phyloP scores from a whole-genome alignment of 2,329 filamentous ascomycete genomes.

The Tolypocladium ophioglossoides region DNA sequence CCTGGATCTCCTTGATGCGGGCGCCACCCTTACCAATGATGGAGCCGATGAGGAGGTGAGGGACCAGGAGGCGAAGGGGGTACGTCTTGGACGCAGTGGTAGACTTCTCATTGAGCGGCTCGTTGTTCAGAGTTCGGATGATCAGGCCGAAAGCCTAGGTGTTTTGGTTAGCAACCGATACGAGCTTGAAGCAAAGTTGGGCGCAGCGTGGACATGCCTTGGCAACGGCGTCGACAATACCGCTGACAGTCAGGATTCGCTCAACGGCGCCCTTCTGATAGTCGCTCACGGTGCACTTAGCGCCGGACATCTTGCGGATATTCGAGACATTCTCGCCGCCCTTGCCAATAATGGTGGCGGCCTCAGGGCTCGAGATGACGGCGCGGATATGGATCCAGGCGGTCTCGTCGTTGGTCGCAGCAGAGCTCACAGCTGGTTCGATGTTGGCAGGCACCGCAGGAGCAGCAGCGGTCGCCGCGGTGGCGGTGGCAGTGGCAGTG shows the following conservation, averaged over 20 bases:
- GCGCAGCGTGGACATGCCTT: slow-evolving; percentile 52
- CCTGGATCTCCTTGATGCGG: slow-evolving; percentile 95
- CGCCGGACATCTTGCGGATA: slow-evolving; percentile 87
- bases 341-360: slow-evolving; percentile 96
- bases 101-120: slow-evolving; percentile 78
- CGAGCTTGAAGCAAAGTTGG: neutral
- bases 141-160: slow-evolving; percentile 87
- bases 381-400: slow-evolving; percentile 95
- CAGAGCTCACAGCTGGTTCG: slow-evolving; percentile 29
- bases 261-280: slow-evolving; percentile 96
- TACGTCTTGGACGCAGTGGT: slow-evolving; percentile 95
- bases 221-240: slow-evolving; percentile 88
- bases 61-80: slow-evolving; percentile 86
- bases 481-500: slow-evolving; percentile 22
- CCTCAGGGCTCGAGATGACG: slow-evolving; percentile 94
- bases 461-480: slow-evolving; percentile 22
- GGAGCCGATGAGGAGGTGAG: slow-evolving; percentile 93
- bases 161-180: slow-evolving; percentile 13
- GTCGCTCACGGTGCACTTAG: slow-evolving; percentile 98
- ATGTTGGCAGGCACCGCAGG: slow-evolving; percentile 16
- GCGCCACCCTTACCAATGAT: slow-evolving; percentile 97
- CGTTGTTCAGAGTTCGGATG: slow-evolving; percentile 95
- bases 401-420: slow-evolving; percentile 70
- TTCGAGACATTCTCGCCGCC: slow-evolving; percentile 97
- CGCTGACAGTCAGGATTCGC: slow-evolving; percentile 94